Base-by-base conservation (phyloP, 2,329 filamentous ascomycete genomes). In the Parascedosporium putredinis region DNA sequence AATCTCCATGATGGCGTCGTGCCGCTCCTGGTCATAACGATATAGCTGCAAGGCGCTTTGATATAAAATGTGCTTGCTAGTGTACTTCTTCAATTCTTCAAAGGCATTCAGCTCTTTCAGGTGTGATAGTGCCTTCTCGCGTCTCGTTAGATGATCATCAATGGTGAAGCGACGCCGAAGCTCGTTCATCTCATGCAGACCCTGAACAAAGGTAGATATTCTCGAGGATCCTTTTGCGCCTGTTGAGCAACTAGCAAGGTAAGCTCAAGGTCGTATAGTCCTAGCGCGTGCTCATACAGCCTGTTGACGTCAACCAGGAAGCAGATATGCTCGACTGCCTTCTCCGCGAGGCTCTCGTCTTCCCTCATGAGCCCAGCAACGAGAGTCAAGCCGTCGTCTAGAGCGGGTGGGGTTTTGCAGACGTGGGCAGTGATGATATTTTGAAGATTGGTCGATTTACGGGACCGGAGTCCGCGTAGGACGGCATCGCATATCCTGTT, bases 391-490 rank as follows among this genome's bases (percentile, higher is more conserved):
- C 89, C 93, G 53, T 91, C 84, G 51, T 94, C 87, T 1, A 97
- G 76, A 47, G 95, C 91, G 5, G 93, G 89, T 1, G 93, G 93
- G 3, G 74, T 79, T 64, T 97, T 98, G 76, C 88, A 96, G 31
- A 97, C 88, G 60, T 97, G 85, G 1, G 91, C 87, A 0, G 93
- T 97, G 60, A 98, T 87, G 54, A 93, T 84, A 62, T 95, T 97
- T 60, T 96, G 91, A 36, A 96, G 66, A 78, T 86, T 65, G 64
- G 81, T 62, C 70, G 65, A 68, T 54, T 82, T 79, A 50, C 78
- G 76, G 14, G 74, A 68, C 49, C 77, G 70, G 6, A 98, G 74
- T 3, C 77, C 75, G 8, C 76, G 69, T 9, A 97, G 71, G 54
- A 97, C 84, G 0, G 87, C 85, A 63, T 96, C 84, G 60, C 93